Evolutionary conservation across 2,329 filamentous ascomycete species (phyloP), one percentile per base, ranked within the genome.

Genomic region (Didymella segeticola): DNA sequence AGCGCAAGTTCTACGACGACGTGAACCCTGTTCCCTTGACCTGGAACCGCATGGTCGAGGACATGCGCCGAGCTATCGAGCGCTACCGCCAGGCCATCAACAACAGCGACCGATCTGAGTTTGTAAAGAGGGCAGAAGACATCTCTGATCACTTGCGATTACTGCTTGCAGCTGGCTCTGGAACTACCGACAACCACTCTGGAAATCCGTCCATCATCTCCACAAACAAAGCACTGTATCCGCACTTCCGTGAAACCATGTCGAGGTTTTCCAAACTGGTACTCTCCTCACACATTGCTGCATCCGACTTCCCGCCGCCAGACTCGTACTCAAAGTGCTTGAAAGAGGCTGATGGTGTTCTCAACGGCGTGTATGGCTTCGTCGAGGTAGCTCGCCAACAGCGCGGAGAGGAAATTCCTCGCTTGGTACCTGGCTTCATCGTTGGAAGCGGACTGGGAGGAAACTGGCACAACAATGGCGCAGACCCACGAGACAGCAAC

Each of bases 251-350:
- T 47, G 95, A 98, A 72, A 98, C 98, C 88, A 99, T 99, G 95
- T 98, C 95, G 37, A 93, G 96, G 67, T 99, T 99, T 74, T 98
- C 95, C n/a, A 99, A 99, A 75, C 82, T 99, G 9, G 95, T 99
- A 37, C 88, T 99, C 42, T 99, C 95, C 2, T 98, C 95, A 12
- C 95, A 99, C 72, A 97, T 99, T 71, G 95, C 95, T 31, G 92
- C 93, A 5, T 91, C 93, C 27, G 95, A 99, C 77, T 98, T 92
- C 86, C 93, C 93, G 8, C 92, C 93, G 48, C 88, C 91, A 14
- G 95, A 99, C 75, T 96, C 93, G 0, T 90, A 93, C 57, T 89
- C 95, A 48, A 99, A 99, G 74, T 99, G 95, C 69, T 77, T 98
- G 61, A 91, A 96, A 72, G 95, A 99, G 78, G 95, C 95, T n/a